Evolutionary conservation across 106 monocot species (phyloP).

Genomic region (Dendrobium catenatum): DNA sequence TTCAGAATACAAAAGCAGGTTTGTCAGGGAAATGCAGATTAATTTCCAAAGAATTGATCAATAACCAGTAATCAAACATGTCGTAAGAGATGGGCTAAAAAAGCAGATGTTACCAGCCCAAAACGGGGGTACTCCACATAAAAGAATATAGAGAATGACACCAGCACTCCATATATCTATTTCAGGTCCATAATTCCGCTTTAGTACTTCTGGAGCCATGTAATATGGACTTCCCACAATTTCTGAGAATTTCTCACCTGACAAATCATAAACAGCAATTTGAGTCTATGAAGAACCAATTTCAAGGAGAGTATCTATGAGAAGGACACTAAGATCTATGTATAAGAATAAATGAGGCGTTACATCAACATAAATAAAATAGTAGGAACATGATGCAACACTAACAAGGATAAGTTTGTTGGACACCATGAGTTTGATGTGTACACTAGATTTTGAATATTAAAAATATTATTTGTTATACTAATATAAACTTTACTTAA

Average conservation of each 20-base stretch:
- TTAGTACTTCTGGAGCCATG: background rate
- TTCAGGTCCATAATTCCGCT: slow-evolving; percentile 27
- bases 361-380: background rate
- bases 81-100: background rate
- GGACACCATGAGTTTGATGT: too few species aligned
- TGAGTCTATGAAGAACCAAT: background rate
- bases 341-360: background rate
- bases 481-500: too few species aligned
- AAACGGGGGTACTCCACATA: slow-evolving; percentile 28
- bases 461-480: too few species aligned
- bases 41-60: background rate
- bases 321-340: background rate
- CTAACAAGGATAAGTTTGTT: background rate
- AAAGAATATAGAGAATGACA: slow-evolving; percentile 28
- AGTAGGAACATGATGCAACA: too few species aligned
- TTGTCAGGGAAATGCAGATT: background rate
- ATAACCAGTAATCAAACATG: background rate
- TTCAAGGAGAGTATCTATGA: background rate
- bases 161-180: slow-evolving; percentile 27
- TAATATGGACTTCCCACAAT: slow-evolving; percentile 31
- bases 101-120: slow-evolving; percentile 15
- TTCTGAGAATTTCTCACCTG: slow-evolving; percentile 26
- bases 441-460: too few species aligned
- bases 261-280: background rate
- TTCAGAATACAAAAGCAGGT: background rate